Conservation (phyloP, 225 moss, liverwort and hornwort genomes). For the Sphagnum tenellum region DNA sequence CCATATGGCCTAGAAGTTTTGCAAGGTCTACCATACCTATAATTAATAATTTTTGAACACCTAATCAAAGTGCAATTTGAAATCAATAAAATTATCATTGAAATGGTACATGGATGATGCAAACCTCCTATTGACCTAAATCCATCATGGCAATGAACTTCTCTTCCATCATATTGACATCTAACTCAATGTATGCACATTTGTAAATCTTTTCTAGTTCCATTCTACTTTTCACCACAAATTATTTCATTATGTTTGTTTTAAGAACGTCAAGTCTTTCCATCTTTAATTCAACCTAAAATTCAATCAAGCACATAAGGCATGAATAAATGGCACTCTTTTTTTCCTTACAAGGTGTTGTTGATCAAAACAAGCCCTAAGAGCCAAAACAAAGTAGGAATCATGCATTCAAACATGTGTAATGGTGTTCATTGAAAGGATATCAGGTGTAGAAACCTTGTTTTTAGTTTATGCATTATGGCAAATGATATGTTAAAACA, state of each 20-base stretch:
- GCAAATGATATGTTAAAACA: slow-evolving; percentile 45
- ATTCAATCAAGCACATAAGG: no score
- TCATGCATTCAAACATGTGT: no score
- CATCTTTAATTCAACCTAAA: slow-evolving; percentile 78
- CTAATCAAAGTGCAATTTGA: no score
- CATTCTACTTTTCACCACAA: slow-evolving; percentile 74
- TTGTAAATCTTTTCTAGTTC: slow-evolving; percentile 81
- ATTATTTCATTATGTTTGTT: slow-evolving; percentile 86
- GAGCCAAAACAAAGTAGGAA: no score
- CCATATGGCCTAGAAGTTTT: slow-evolving; percentile 44
- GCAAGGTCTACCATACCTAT: slow-evolving; percentile 60
- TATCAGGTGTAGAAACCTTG: slow-evolving; percentile 36
- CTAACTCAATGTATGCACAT: slow-evolving; percentile 74
- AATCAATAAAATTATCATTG: no score
- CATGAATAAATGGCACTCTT: no score
- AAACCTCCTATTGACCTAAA: slow-evolving; percentile 29
- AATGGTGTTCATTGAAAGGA: slow-evolving; percentile 38
- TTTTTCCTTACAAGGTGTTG: no score
- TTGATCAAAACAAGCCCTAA: no score
- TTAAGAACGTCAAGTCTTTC: slow-evolving; percentile 68
- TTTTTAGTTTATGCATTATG: slow-evolving; percentile 44
- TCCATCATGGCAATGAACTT: slow-evolving; percentile 66
- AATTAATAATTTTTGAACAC: no score
- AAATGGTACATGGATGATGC: no score
- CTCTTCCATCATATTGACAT: slow-evolving; percentile 54